Evolutionary conservation across 306 rosid species (phyloP).

Genomic region (Vigna unguiculata): DNA sequence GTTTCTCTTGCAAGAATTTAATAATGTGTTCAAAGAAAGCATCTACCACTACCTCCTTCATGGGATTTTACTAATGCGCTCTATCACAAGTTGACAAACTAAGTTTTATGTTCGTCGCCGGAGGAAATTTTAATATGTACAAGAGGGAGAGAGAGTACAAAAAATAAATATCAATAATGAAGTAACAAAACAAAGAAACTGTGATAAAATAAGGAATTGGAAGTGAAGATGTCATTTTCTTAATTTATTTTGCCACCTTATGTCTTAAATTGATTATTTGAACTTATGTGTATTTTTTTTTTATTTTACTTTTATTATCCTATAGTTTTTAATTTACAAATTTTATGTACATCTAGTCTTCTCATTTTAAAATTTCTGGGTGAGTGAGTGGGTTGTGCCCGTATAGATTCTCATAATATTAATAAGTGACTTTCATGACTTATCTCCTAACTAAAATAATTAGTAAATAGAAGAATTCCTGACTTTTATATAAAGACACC

Average conservation of each 20-base stretch:
- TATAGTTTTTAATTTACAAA: neutral
- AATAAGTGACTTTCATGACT: too few species aligned
- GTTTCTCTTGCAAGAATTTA: neutral
- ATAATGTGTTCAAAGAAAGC: constrained; percentile 10
- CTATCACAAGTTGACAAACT: constrained; percentile 14
- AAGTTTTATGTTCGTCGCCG: constrained; percentile 3
- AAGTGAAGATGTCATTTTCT: constrained; percentile 23
- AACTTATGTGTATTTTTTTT: neutral
- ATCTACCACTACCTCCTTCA: neutral
- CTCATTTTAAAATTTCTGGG: too few species aligned
- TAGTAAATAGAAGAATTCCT: too few species aligned
- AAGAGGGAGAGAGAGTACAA: neutral
- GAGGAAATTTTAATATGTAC: neutral
- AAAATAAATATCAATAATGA: neutral
- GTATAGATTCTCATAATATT: too few species aligned
- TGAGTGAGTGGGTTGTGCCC: too few species aligned
- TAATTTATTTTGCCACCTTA: neutral
- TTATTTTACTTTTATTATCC: neutral
- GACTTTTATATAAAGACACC: too few species aligned
- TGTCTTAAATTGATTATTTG: neutral
- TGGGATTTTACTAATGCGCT: constrained; percentile 25
- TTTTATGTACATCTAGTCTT: neutral
- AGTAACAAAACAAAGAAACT: neutral
- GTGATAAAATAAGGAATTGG: neutral
- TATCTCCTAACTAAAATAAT: too few species aligned